Evolutionary conservation across 441 rosid genomes (phyloP).

Genomic region (Isatis lusitanica): DNA sequence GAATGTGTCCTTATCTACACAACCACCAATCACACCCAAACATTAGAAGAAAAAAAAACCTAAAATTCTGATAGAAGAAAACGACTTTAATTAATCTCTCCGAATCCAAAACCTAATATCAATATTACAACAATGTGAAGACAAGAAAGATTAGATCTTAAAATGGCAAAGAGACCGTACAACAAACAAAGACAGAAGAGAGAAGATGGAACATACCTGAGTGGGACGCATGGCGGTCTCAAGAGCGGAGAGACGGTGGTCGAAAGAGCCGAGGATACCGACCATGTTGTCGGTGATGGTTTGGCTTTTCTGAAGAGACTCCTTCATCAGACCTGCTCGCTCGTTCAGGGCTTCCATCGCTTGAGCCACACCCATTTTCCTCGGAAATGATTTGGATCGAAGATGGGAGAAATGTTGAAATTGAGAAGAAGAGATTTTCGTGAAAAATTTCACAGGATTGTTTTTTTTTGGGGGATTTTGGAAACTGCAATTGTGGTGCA

Average conservation of each 20-base stretch:
- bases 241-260: constrained; percentile 93
- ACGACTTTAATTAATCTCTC: background rate
- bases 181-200: background rate
- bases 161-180: background rate
- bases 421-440: background rate
- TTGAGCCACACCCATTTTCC: constrained; percentile 62
- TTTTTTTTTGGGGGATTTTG: constrained; percentile 11
- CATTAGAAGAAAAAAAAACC: background rate
- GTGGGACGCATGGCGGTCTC: constrained; percentile 99
- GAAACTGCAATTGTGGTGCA: constrained; percentile 2
- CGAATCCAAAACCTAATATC: background rate
- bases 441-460: background rate
- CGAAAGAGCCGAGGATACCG: constrained; percentile 90
- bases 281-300: constrained; percentile 89
- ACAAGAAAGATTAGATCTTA: constrained; percentile 14
- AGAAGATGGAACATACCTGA: constrained; percentile 48
- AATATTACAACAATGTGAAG: background rate
- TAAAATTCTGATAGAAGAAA: background rate
- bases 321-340: constrained; percentile 63
- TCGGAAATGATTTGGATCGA: constrained; percentile 19
- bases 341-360: constrained; percentile 71
- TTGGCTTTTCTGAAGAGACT: constrained; percentile 81
- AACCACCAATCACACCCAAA: background rate
- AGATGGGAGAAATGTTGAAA: background rate
- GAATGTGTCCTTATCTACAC: constrained; percentile 85